These are phyloP conservation scores for Glycine soja DNA, from an alignment of 306 rosid species.

Conservation along the genomic window DNA sequence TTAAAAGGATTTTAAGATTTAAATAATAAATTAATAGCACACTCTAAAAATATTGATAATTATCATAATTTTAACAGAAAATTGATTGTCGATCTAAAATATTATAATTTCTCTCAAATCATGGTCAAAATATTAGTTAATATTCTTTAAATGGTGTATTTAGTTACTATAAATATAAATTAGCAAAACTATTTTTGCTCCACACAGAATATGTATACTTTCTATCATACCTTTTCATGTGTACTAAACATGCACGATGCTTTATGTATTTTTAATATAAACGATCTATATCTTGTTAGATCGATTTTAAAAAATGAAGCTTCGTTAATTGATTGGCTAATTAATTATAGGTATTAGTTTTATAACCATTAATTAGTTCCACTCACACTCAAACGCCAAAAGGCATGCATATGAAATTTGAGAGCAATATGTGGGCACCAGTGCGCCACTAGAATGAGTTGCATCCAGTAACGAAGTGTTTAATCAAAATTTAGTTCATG, in stretches of 20 bases:
- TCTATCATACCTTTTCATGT: constrained; percentile 7
- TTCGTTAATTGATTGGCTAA: background rate
- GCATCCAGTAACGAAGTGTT: constrained; percentile 35
- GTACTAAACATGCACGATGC: background rate
- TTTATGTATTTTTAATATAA: background rate
- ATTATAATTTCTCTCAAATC: background rate
- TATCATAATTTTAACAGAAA: background rate
- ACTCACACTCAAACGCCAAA: constrained; percentile 43
- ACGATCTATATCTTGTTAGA: constrained; percentile 4
- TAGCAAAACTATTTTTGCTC: background rate
- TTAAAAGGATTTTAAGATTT: background rate
- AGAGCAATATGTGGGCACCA: constrained; percentile 49
- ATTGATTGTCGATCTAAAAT: constrained; percentile 21
- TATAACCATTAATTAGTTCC: constrained; percentile 32
- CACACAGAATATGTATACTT: background rate
- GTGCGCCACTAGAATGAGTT: constrained; percentile 47
- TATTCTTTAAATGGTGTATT: background rate
- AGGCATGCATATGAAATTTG: constrained; percentile 50
- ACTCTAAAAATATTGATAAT: background rate
- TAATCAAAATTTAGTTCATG: constrained; percentile 20
- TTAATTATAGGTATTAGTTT: constrained; percentile 5
- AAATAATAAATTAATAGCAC: background rate
- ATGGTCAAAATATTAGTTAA: background rate
- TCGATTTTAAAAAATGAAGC: background rate
- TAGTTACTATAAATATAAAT: background rate